phyloP scores from a whole-genome alignment of 371 early-diverging fungal genomes.

The Chytridiales sp. region DNA sequence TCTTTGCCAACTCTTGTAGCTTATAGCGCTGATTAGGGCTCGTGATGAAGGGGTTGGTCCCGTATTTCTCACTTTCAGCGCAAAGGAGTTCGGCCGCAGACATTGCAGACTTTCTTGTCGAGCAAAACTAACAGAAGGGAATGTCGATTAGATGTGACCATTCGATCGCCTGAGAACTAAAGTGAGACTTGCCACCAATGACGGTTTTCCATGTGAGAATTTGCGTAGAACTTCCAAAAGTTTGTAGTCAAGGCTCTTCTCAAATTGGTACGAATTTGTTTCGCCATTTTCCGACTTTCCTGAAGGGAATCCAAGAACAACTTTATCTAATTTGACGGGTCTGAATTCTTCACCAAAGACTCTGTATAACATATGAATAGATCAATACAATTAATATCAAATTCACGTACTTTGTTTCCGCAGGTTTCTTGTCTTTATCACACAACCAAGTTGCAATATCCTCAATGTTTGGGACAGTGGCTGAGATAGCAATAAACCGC shows the following conservation, averaged over 20 bases:
- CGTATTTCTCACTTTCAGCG: constrained; percentile 30
- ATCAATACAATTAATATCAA: not conserved
- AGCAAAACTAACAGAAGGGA: constrained; percentile 68
- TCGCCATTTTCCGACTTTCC: too few species aligned
- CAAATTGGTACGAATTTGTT: constrained; percentile 62
- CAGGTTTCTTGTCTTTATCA: constrained; percentile 21
- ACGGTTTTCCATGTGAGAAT: constrained; percentile 59
- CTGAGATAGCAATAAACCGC: constrained; percentile 75
- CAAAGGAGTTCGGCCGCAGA: constrained; percentile 58
- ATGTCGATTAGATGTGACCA: constrained; percentile 2
- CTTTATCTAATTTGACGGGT: constrained; percentile 64
- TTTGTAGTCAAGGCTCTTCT: constrained; percentile 63
- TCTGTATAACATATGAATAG: constrained; percentile 14
- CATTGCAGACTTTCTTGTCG: constrained; percentile 68
- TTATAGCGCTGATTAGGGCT: constrained; percentile 18
- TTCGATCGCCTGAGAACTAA: not conserved
- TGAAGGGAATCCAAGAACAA: constrained; percentile 60
- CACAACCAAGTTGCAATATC: constrained; percentile 77
- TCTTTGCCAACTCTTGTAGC: constrained; percentile 14
- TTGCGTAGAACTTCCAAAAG: constrained; percentile 60
- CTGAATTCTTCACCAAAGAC: constrained; percentile 79
- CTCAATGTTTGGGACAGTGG: constrained; percentile 82
- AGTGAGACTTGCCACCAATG: constrained; percentile 57
- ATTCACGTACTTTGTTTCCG: constrained; percentile 15
- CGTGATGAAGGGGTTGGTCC: constrained; percentile 37